Percentiles rank a stretch among this genome's conserved stretches.
These are phyloP conservation scores for Trametes sp. DNA, from an alignment of 1,284 basidiomycete species.

Conservation along the genomic window DNA sequence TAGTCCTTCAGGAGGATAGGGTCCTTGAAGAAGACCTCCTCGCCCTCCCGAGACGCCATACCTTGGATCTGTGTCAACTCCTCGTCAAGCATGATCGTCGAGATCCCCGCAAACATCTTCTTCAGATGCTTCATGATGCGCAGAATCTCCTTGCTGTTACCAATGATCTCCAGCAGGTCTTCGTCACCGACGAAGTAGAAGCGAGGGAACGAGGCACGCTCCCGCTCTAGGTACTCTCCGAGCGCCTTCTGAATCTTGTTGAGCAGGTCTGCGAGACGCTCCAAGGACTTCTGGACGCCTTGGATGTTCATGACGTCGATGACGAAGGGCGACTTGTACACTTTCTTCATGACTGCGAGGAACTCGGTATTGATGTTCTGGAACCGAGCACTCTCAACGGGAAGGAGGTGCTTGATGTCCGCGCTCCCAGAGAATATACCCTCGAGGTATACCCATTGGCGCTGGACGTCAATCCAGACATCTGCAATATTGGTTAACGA, in stretches of 20 bases:
- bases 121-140: conserved; percentile 99
- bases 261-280: conserved; percentile 94
- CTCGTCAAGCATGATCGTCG: conserved; percentile 89
- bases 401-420: conserved; percentile 98
- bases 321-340: conserved; percentile 98
- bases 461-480: conserved; percentile 99
- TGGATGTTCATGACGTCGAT: conserved; percentile 97
- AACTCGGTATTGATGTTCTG: conserved; percentile 99
- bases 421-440: conserved; percentile 99
- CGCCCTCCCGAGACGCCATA: conserved; percentile 95
- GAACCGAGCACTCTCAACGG: conserved; percentile 96
- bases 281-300: conserved; percentile 95
- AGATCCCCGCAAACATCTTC: conserved; percentile 99
- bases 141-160: conserved; percentile 98
- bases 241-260: conserved; percentile 99
- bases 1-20: conserved; percentile 92
- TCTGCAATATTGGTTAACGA: conserved; percentile 55
- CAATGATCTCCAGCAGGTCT: conserved; percentile 98
- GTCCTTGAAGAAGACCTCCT: conserved; percentile 86
- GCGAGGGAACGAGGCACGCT: conserved; percentile 96
- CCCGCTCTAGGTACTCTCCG: conserved; percentile 98
- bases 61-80: conserved; percentile 88
- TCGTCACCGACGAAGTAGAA: conserved; percentile 99
- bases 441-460: conserved; percentile 99
- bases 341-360: conserved; percentile 98